phyloP scores from a whole-genome alignment of 2,329 filamentous ascomycete species.

The Colletotrichum sp. region DNA sequence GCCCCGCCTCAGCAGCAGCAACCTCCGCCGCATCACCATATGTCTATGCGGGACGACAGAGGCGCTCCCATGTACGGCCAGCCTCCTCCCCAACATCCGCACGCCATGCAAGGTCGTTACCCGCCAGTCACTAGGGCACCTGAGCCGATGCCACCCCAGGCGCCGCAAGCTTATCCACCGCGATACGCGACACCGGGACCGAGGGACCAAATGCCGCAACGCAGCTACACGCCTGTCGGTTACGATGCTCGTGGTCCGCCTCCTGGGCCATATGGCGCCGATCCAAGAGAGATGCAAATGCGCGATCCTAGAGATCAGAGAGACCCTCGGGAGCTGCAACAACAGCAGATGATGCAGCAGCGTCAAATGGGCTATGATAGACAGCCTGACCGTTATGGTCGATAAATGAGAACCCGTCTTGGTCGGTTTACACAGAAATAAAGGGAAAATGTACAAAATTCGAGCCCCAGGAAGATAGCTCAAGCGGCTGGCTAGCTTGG shows the following conservation, averaged over 20 bases:
- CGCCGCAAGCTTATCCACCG: constrained; percentile 39
- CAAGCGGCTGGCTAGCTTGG: background rate
- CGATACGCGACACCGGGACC: constrained; percentile 51
- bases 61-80: constrained; percentile 38
- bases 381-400: constrained; percentile 49
- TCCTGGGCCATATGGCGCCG: constrained; percentile 37
- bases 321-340: constrained; percentile 25
- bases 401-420: constrained; percentile 29
- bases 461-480: background rate
- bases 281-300: constrained; percentile 38
- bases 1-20: constrained; percentile 28
- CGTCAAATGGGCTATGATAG: constrained; percentile 48
- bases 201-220: constrained; percentile 45
- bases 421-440: background rate
- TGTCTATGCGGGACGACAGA: constrained; percentile 41
- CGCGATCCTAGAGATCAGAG: constrained; percentile 43
- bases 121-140: constrained; percentile 43
- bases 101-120: constrained; percentile 43
- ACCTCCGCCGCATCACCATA: constrained; percentile 22
- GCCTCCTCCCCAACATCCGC: constrained; percentile 31
- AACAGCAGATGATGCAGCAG: constrained; percentile 37
- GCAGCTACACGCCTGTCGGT: constrained; percentile 51
- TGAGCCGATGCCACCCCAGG: constrained; percentile 46
- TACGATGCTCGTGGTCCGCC: constrained; percentile 49
- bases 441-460: background rate